Conservation (phyloP, 768 basidiomycete genomes). For the Lepiota subincarnata region DNA sequence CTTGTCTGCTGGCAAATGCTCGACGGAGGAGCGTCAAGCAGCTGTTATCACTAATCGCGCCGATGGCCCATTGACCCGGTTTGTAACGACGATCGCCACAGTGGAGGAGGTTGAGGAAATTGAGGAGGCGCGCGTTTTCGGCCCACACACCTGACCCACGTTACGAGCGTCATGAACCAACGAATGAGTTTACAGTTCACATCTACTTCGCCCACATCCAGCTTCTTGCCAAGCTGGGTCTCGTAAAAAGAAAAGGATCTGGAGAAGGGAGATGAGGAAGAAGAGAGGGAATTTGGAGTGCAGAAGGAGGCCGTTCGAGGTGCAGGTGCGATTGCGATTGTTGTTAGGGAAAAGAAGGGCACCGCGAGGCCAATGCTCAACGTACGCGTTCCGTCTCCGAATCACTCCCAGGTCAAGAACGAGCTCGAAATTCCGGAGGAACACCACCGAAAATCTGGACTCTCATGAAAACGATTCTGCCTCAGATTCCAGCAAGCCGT, state of each 20-base stretch:
- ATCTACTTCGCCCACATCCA: constrained; percentile 44
- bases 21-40: constrained; percentile 14
- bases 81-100: constrained; percentile 22
- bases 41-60: constrained; percentile 22
- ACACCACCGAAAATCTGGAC: constrained; percentile 35
- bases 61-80: constrained; percentile 27
- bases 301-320: constrained; percentile 39
- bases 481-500: constrained; percentile 65
- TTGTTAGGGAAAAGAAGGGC: constrained; percentile 19
- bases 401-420: neutral
- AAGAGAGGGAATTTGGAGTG: constrained; percentile 31
- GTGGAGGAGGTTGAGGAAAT: constrained; percentile 21
- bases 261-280: constrained; percentile 16
- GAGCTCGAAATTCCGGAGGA: constrained; percentile 13
- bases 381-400: constrained; percentile 11
- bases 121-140: constrained; percentile 18
- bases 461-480: constrained; percentile 55
- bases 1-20: constrained; percentile 16
- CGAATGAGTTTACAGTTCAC: constrained; percentile 65
- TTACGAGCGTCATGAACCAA: constrained; percentile 21
- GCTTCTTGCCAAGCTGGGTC: constrained; percentile 19
- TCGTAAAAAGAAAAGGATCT: constrained; percentile 21
- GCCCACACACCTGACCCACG: constrained; percentile 22
- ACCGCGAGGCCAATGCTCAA: constrained; percentile 14
- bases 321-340: constrained; percentile 34